phyloP scores from a whole-genome alignment of 345 rosid genomes.

The Eucalyptus shirleyi region DNA sequence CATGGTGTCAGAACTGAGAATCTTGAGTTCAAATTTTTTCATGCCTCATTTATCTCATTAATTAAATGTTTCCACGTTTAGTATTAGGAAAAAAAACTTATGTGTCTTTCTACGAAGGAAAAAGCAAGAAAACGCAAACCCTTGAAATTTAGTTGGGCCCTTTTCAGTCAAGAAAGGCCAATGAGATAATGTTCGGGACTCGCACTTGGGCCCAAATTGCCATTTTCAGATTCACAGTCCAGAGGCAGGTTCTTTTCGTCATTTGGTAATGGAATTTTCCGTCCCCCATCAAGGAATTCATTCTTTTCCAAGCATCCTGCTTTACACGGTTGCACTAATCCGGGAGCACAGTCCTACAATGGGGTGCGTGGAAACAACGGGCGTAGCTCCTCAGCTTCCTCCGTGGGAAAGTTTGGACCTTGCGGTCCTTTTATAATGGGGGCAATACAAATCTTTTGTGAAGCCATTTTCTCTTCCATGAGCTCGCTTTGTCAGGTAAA shows the following conservation, averaged over 20 bases:
- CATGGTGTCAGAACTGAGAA: no score
- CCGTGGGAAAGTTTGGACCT: neutral
- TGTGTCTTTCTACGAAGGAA: neutral
- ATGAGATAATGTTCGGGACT: neutral
- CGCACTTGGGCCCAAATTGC: neutral
- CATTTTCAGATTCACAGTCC: neutral
- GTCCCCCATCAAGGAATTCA: neutral
- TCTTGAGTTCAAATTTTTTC: neutral
- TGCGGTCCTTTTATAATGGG: neutral
- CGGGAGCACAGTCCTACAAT: neutral
- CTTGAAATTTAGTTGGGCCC: neutral
- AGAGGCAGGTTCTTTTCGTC: neutral
- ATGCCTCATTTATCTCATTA: no score
- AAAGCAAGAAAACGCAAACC: neutral
- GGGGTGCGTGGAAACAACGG: neutral
- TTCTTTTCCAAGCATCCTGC: neutral
- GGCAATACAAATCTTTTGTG: neutral
- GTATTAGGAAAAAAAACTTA: no score
- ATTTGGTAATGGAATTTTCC: neutral
- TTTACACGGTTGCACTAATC: neutral
- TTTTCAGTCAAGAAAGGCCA: neutral
- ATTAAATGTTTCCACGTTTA: no score
- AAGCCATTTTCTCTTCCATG: neutral
- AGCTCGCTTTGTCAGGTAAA: neutral
- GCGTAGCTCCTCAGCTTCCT: neutral